Conservation (phyloP, 768 basidiomycete genomes). For the Saitozyma podzolica region DNA sequence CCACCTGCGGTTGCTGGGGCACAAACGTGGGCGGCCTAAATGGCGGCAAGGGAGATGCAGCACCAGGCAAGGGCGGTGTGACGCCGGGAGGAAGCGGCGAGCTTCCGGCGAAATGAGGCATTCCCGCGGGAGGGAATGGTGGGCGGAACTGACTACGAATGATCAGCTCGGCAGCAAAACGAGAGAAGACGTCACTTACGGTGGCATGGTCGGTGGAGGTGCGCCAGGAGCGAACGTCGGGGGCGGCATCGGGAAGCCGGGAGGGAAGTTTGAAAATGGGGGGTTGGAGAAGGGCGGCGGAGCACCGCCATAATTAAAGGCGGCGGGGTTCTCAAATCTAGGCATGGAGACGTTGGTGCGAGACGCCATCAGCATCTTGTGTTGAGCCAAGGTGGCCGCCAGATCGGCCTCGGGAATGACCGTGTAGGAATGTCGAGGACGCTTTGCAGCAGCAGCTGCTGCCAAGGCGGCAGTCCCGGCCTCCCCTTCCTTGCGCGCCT, state of each 20-base stretch:
- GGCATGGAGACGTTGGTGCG: slow-evolving; percentile 51
- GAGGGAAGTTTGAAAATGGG: slow-evolving; percentile 57
- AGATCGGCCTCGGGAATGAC: slow-evolving; percentile 80
- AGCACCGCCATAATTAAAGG: slow-evolving; percentile 44
- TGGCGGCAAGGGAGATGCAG: slow-evolving; percentile 10
- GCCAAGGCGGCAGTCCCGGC: slow-evolving; percentile 63
- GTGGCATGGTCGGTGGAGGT: background rate
- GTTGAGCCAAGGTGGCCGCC: slow-evolving; percentile 78
- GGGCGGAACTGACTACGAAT: background rate
- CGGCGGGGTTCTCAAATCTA: slow-evolving; percentile 22
- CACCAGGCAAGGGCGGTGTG: slow-evolving; percentile 39
- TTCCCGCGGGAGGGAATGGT: background rate
- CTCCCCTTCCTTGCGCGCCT: slow-evolving; percentile 90
- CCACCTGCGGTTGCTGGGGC: slow-evolving; percentile 1
- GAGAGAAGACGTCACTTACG: background rate
- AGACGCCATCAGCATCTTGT: slow-evolving; percentile 85
- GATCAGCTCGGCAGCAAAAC: too few species aligned
- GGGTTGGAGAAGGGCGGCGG: slow-evolving; percentile 43
- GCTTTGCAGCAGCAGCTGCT: slow-evolving; percentile 60
- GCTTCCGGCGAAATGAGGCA: too few species aligned
- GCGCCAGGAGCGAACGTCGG: slow-evolving; percentile 18
- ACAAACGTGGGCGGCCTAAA: slow-evolving; percentile 4
- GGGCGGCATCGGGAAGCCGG: slow-evolving; percentile 57
- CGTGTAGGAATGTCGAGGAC: slow-evolving; percentile 68
- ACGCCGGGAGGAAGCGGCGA: slow-evolving; percentile 25